phyloP scores from a whole-genome alignment of 192 early-diverging fungal species.

The Coemansia sp. region DNA sequence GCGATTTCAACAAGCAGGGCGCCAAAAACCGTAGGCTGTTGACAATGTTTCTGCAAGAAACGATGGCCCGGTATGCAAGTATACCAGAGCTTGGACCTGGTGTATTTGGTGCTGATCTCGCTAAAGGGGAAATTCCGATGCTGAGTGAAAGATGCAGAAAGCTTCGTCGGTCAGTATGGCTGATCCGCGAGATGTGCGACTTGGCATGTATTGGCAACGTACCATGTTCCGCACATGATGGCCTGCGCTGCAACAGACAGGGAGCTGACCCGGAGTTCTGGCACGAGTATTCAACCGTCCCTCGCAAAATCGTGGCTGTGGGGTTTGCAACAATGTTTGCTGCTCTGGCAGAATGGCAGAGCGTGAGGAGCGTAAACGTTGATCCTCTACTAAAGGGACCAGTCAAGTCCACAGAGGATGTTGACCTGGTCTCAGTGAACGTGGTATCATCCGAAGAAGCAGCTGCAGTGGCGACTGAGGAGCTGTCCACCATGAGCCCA shows the following conservation, averaged over 20 bases:
- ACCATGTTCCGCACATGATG: neutral
- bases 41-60: neutral
- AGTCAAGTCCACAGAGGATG: neutral
- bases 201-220: neutral
- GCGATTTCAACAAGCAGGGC: neutral
- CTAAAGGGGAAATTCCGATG: neutral
- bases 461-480: neutral
- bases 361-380: neutral
- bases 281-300: neutral
- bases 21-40: neutral
- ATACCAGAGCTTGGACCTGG: neutral
- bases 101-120: neutral
- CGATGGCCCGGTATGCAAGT: neutral
- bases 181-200: neutral
- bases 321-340: neutral
- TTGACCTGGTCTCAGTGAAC: neutral
- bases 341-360: neutral
- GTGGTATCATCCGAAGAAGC: neutral
- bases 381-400: neutral
- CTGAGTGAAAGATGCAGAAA: neutral
- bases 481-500: neutral
- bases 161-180: neutral
- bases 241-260: neutral
- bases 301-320: neutral
- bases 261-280: neutral